Conservation (phyloP, 1,139 yeast species). For the Yamadazyma conglobata region DNA sequence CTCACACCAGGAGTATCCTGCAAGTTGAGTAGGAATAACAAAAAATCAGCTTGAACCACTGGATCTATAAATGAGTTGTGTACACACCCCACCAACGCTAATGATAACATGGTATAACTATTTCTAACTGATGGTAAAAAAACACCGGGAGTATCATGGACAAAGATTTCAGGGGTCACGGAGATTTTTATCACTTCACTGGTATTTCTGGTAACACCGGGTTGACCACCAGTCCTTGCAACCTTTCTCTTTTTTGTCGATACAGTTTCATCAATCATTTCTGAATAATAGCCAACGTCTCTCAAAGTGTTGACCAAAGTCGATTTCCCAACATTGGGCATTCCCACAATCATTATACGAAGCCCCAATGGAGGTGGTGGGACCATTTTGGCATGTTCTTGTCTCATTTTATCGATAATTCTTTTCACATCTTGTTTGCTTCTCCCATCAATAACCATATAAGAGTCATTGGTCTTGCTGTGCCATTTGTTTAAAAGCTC, state of each 20-base stretch:
- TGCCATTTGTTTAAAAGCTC: slow-evolving; percentile 53
- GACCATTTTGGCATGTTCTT: slow-evolving; percentile 39
- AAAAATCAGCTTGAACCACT: slow-evolving; percentile 80
- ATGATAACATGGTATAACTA: slow-evolving; percentile 68
- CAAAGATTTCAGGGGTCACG: slow-evolving; percentile 60
- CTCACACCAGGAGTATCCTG: slow-evolving; percentile 48
- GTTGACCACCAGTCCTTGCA: slow-evolving; percentile 81
- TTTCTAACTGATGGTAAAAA: slow-evolving; percentile 72
- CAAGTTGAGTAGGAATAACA: slow-evolving; percentile 69
- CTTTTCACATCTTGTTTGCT: slow-evolving; percentile 47
- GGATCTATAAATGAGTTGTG: slow-evolving; percentile 72
- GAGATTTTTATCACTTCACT: slow-evolving; percentile 71
- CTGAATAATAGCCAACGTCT: slow-evolving; percentile 39
- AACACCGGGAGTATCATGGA: slow-evolving; percentile 93
- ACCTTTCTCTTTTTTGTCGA: slow-evolving; percentile 55
- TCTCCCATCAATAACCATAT: slow-evolving; percentile 60
- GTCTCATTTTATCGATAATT: slow-evolving; percentile 48
- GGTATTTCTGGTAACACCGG: slow-evolving; percentile 85
- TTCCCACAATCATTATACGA: slow-evolving; percentile 75
- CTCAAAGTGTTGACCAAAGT: slow-evolving; percentile 77
- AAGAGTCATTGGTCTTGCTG: slow-evolving; percentile 44
- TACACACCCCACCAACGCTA: slow-evolving; percentile 78
- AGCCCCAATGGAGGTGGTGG: slow-evolving; percentile 84
- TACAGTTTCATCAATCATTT: slow-evolving; percentile 14
- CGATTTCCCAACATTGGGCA: slow-evolving; percentile 99